phyloP scores from a whole-genome alignment of 192 early-diverging fungal species.

The Cetraspora pellucida region DNA sequence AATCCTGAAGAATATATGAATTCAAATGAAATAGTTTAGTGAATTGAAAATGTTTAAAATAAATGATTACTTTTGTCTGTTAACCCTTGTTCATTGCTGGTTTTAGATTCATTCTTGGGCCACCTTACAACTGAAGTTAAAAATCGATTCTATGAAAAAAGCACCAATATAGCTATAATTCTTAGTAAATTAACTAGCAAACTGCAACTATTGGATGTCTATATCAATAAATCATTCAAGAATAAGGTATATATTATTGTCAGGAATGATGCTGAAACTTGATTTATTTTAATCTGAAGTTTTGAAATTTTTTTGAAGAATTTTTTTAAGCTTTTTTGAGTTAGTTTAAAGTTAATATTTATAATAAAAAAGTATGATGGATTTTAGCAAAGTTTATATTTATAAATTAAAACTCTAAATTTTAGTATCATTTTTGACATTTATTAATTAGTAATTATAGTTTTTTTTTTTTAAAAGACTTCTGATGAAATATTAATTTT shows the following conservation, averaged over 20 bases:
- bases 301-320: background rate
- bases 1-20: background rate
- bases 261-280: background rate
- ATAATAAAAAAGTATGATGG: too few species aligned
- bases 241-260: background rate
- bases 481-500: too few species aligned
- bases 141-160: slow-evolving; percentile 13
- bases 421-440: too few species aligned
- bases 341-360: too few species aligned
- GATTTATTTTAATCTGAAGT: background rate
- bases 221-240: slow-evolving; percentile 18
- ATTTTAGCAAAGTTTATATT: too few species aligned
- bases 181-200: slow-evolving; percentile 22
- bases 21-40: background rate
- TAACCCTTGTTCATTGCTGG: background rate
- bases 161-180: slow-evolving; percentile 12
- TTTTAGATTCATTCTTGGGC: too few species aligned
- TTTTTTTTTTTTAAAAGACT: too few species aligned
- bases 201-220: slow-evolving; percentile 12
- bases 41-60: slow-evolving; percentile 4
- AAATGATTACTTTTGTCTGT: background rate
- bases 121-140: too few species aligned
- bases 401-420: too few species aligned
- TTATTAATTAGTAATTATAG: too few species aligned
- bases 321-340: background rate